phyloP scores from a whole-genome alignment of 2,329 filamentous ascomycete genomes.

The Bipolaris sorokiniana region DNA sequence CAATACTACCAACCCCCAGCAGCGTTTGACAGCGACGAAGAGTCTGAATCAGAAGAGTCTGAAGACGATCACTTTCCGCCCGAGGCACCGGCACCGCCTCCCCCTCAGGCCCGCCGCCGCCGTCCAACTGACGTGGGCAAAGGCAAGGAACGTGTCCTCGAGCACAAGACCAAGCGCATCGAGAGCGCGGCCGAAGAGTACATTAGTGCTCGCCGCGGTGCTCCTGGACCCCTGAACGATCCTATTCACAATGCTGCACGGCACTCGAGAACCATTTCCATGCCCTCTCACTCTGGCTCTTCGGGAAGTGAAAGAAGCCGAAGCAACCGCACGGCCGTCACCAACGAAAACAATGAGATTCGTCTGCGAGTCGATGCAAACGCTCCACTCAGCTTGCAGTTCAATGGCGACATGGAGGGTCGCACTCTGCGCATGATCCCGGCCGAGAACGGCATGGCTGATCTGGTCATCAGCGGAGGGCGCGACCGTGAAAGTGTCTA shows the following conservation, averaged over 20 bases:
- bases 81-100: constrained; percentile 12
- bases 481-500: constrained; percentile 10
- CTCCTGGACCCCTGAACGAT: constrained; percentile 34
- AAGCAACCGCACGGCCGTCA: constrained; percentile 37
- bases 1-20: constrained; percentile 18
- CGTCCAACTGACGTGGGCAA: constrained; percentile 33
- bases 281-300: constrained; percentile 38
- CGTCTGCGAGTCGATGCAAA: constrained; percentile 45
- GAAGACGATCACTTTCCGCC: constrained; percentile 7
- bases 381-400: constrained; percentile 40
- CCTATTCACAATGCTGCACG: constrained; percentile 39
- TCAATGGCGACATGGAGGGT: constrained; percentile 49
- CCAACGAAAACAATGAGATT: constrained; percentile 42
- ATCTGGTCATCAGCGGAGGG: constrained; percentile 43
- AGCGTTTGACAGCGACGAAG: constrained; percentile 26
- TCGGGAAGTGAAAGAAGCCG: constrained; percentile 39
- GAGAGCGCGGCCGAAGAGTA: constrained; percentile 38
- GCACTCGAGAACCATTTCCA: constrained; percentile 34
- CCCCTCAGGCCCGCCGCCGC: constrained; percentile 22
- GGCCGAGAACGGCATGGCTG: constrained; percentile 45
- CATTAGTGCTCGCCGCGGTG: constrained; percentile 39
- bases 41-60: constrained; percentile 10
- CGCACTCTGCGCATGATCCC: constrained; percentile 45
- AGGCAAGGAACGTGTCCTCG: constrained; percentile 25
- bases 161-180: constrained; percentile 24